Evolutionary conservation across 2,329 filamentous ascomycete species (phyloP), one percentile per base, ranked within the genome.

Genomic region (Penicillium brasilianum): DNA sequence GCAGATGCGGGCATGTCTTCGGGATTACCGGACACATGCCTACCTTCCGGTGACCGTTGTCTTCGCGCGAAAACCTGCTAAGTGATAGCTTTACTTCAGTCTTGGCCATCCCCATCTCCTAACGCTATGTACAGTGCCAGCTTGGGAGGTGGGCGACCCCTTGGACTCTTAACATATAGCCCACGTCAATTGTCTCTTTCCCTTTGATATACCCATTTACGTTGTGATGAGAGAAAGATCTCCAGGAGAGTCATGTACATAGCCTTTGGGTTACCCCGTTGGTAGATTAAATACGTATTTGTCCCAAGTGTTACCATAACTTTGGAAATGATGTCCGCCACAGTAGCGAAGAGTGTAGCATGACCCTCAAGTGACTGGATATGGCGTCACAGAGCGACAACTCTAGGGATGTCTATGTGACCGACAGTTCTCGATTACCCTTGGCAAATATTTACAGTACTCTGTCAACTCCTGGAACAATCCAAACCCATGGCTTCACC

Each of bases 1-100:
- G 14, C 60, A 68, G 46, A 70, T 71, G 69, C 68, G 66, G 28
- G 50, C 62, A n/a, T 48, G 56, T 9, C 61, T 71, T 14, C 61
- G 63, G 10, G 68, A 69, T 37, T 67, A 65, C 11, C 59, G 60
- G 22, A 66, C 62, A 2, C 68, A 64, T 48, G 69, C 69, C 37
- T 71, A 68, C 30, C 63, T 69, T 30, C 66, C 66, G 2, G 65
- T 58, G 18, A 65, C 66, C 1, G 60, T 69, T 16, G 65, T 65
- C 2, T 64, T 66, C 32, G 66, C 61, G 18, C 66, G 63, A n/a
- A 69, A 69, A 59, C 65, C 66, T n/a, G 2, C 22, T 57, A 7
- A 10, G 10, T 16, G 13, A 18, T 18, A n/a, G 11, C 14, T 14
- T n/a, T 2, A 13, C 28, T 32, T 0, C 11, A 34, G 16, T 8